Evolutionary conservation across 805 yeast species (phyloP).

Genomic region (Ogataea sp.): DNA sequence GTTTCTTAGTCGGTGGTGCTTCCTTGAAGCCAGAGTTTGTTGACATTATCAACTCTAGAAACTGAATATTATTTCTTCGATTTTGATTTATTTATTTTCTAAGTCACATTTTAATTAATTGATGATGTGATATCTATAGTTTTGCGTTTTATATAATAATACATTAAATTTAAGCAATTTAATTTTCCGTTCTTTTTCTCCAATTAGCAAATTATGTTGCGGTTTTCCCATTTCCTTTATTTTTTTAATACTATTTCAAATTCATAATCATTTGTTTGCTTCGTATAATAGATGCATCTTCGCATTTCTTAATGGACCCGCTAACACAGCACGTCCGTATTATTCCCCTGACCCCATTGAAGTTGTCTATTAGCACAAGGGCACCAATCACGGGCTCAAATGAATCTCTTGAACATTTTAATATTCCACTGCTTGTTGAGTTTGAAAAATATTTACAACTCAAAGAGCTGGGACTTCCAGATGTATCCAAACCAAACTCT

Average conservation of each 20-base stretch:
- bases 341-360: constrained; percentile 44
- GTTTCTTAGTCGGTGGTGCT: constrained; percentile 99
- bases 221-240: too few relatives aligned
- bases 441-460: constrained; percentile 70
- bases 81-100: background rate
- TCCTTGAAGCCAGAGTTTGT: constrained; percentile 96
- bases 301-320: constrained; percentile 84
- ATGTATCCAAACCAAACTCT: constrained; percentile 63
- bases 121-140: background rate
- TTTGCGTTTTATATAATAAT: background rate
- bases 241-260: constrained; percentile 8
- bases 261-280: constrained; percentile 27
- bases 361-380: constrained; percentile 41
- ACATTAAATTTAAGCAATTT: background rate
- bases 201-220: too few relatives aligned
- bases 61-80: constrained; percentile 28
- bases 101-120: too few relatives aligned
- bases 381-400: constrained; percentile 60
- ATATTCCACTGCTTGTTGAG: constrained; percentile 75
- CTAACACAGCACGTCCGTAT: constrained; percentile 63
- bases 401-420: constrained; percentile 66
- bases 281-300: constrained; percentile 54
- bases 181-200: constrained; percentile 4
- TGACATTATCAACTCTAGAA: constrained; percentile 90
- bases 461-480: constrained; percentile 47